A percentile compares a stretch with the other conserved stretches of the same genome.
These are phyloP conservation scores for Tulasnella sp. DNA, from an alignment of 768 basidiomycete species.

Conservation along the genomic window DNA sequence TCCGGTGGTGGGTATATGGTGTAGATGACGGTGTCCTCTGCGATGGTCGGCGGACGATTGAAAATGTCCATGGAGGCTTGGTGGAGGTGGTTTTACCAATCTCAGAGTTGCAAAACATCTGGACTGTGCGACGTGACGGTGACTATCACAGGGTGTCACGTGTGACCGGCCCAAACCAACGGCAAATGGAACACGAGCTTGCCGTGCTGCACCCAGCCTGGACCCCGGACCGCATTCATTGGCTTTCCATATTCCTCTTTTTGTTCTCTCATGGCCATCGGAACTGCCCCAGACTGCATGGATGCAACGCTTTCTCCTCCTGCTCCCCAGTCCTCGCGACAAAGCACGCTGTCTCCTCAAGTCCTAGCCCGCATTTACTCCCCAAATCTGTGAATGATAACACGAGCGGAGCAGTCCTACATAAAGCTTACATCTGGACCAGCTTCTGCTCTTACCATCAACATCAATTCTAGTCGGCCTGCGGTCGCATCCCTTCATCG, in stretches of 20 bases:
- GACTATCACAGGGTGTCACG: neutral
- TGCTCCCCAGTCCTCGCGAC: constrained; percentile 15
- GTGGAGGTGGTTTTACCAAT: constrained; percentile 20
- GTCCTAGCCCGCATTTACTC: neutral
- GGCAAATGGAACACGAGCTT: constrained; percentile 21
- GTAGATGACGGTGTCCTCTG: constrained; percentile 86
- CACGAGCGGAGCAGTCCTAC: neutral
- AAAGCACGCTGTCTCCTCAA: neutral
- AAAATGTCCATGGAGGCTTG: constrained; percentile 61
- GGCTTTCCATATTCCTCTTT: constrained; percentile 12
- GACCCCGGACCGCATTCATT: neutral
- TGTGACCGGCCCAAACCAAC: neutral
- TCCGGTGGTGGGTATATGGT: constrained; percentile 62
- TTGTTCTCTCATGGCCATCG: constrained; percentile 7
- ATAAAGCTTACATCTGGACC: neutral
- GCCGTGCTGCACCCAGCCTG: neutral
- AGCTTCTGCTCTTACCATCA: neutral
- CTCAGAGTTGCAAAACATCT: neutral
- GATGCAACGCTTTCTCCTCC: constrained; percentile 2
- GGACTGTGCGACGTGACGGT: neutral
- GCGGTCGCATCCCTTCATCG: constrained; percentile 2
- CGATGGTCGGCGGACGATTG: constrained; percentile 73
- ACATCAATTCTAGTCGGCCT: constrained; percentile 6
- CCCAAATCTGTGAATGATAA: neutral
- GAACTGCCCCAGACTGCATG: constrained; percentile 9